Evolutionary conservation across 495 filamentous ascomycete genomes (phyloP).

Genomic region (Xeromyces bisporus): DNA sequence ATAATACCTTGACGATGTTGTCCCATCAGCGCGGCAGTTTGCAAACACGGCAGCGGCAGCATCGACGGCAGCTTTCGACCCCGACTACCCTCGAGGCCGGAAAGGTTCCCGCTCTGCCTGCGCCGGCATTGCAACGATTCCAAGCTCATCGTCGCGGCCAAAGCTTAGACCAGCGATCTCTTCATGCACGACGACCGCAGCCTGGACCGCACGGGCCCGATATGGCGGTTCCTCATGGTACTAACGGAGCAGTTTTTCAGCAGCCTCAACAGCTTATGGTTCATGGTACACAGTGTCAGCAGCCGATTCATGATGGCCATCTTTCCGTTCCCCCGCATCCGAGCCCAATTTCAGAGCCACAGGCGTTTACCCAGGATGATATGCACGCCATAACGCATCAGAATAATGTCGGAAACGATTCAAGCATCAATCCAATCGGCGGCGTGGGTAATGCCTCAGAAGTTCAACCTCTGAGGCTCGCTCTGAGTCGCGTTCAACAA

Average conservation of each 20-base stretch:
- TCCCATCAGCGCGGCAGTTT: constrained; percentile 50
- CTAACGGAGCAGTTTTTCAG: constrained; percentile 42
- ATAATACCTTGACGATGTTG: constrained; percentile 47
- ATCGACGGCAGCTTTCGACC: constrained; percentile 80
- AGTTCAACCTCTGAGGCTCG: constrained; percentile 7
- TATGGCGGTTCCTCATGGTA: constrained; percentile 35
- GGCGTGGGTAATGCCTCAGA: constrained; percentile 5
- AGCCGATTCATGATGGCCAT: constrained; percentile 44
- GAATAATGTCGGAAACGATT: constrained; percentile 8
- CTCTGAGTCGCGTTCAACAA: constrained; percentile 14
- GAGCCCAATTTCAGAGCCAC: constrained; percentile 11
- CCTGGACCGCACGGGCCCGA: constrained; percentile 26
- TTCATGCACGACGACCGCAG: constrained; percentile 31
- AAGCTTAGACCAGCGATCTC: constrained; percentile 52
- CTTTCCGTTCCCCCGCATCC: constrained; percentile 11
- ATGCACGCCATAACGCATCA: constrained; percentile 15
- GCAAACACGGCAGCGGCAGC: constrained; percentile 53
- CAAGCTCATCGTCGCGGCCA: constrained; percentile 56
- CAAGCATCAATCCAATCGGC: constrained; percentile 7
- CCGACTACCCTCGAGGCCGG: constrained; percentile 54
- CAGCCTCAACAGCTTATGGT: constrained; percentile 32
- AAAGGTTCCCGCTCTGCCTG: constrained; percentile 44
- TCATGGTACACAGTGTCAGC: constrained; percentile 62
- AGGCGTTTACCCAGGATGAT: constrained; percentile 20
- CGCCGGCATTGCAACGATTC: constrained; percentile 32